These are phyloP conservation scores for Amaranthus tricolor DNA, from an alignment of 179 eudicot species.

Conservation along the genomic window DNA sequence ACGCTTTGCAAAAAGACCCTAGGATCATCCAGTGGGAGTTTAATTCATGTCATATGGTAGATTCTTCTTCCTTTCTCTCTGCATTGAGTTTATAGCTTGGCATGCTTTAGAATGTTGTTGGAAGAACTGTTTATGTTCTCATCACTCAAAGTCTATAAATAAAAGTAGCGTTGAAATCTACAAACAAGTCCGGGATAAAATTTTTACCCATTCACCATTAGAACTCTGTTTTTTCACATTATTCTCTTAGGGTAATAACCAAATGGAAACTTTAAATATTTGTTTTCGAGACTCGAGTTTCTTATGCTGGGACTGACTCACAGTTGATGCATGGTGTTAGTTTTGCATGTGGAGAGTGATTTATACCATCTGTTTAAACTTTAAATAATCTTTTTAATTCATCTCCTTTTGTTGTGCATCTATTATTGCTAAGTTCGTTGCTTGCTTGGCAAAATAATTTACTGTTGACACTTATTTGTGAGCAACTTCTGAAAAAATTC, in stretches of 20 bases:
- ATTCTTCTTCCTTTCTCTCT: background rate
- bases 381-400: background rate
- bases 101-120: background rate
- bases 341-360: background rate
- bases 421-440: background rate
- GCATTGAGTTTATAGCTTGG: background rate
- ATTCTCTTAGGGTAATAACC: background rate
- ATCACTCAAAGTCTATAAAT: no score
- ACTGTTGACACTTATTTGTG: background rate
- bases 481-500: background rate
- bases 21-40: constrained; percentile 88
- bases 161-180: background rate
- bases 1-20: constrained; percentile 96
- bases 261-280: background rate
- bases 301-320: background rate
- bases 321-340: background rate
- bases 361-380: background rate
- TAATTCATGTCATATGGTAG: constrained; percentile 97
- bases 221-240: background rate
- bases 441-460: background rate
- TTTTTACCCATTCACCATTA: no score
- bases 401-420: background rate
- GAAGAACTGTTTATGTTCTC: background rate
- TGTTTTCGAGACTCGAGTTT: background rate
- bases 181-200: no score